Conservation (phyloP, 371 early-diverging fungal genomes). For the Chytridium lagenaria region DNA sequence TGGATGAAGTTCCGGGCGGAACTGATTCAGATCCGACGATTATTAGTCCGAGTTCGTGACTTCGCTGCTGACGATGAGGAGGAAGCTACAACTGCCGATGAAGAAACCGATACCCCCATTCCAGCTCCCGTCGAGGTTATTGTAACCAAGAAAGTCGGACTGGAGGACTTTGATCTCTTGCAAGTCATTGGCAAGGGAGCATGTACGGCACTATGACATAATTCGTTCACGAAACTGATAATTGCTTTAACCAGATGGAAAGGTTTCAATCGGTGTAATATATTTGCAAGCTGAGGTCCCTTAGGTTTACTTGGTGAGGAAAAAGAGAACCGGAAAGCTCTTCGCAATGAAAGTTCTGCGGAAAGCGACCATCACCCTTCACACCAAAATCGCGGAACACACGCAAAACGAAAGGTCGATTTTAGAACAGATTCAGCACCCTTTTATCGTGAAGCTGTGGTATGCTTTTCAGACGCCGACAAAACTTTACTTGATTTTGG, state of each 20-base stretch:
- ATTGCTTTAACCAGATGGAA: conserved; percentile 20
- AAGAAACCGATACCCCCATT: background rate
- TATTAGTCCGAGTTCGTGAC: conserved; percentile 26
- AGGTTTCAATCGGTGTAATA: background rate
- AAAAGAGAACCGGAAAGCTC: conserved; percentile 61
- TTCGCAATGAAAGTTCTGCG: conserved; percentile 95
- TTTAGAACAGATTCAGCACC: conserved; percentile 79
- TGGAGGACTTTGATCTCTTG: conserved; percentile 53
- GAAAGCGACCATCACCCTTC: conserved; percentile 81
- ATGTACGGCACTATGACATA: conserved; percentile 58
- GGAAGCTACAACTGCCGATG: background rate
- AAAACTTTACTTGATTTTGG: conserved; percentile 63
- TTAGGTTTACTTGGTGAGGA: conserved; percentile 75
- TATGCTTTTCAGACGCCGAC: conserved; percentile 90
- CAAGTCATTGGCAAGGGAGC: conserved; percentile 62
- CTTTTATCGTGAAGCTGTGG: conserved; percentile 95
- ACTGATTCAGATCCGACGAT: conserved; percentile 30
- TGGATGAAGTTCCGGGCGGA: conserved; percentile 7
- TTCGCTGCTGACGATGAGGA: conserved; percentile 26
- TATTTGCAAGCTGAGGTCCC: background rate
- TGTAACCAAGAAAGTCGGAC: conserved; percentile 34
- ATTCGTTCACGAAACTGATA: background rate
- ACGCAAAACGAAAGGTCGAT: conserved; percentile 79
- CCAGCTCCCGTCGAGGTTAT: background rate
- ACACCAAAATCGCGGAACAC: conserved; percentile 72